These are phyloP conservation scores for Venturia pyrina DNA, from an alignment of 2,329 filamentous ascomycete species.

Conservation along the genomic window DNA sequence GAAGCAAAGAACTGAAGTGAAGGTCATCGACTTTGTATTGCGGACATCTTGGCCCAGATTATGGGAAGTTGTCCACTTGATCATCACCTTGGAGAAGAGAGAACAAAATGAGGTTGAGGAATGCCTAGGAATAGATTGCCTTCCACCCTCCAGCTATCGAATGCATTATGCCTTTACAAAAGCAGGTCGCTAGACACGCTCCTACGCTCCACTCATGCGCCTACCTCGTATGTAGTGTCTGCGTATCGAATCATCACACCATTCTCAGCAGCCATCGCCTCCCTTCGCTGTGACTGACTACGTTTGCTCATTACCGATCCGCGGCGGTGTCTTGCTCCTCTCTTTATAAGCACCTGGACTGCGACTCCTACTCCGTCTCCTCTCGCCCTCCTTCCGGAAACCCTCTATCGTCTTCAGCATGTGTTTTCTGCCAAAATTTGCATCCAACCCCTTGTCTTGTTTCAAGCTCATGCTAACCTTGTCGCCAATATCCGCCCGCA, in stretches of 20 bases:
- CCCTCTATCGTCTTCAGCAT: conserved; percentile 85
- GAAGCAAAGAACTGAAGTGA: neutral
- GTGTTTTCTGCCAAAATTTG: conserved; percentile 69
- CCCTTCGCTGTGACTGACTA: neutral
- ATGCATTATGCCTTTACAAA: neutral
- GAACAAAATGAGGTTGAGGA: neutral
- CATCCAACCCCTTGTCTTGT: conserved; percentile 74
- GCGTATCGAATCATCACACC: neutral
- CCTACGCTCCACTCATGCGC: neutral
- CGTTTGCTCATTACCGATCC: conserved; percentile 27
- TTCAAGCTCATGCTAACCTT: conserved; percentile 88
- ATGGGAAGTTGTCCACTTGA: neutral
- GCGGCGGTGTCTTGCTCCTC: conserved; percentile 22
- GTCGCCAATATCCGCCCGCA: conserved; percentile 67
- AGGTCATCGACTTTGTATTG: neutral
- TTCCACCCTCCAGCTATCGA: neutral
- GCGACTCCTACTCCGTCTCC: conserved; percentile 41
- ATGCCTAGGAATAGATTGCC: neutral
- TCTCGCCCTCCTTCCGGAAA: conserved; percentile 77
- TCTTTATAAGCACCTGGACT: neutral
- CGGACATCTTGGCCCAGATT: neutral
- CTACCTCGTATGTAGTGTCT: neutral
- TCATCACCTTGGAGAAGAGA: neutral
- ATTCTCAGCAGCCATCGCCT: too few species aligned
- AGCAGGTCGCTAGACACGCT: neutral